Percentiles rank a stretch among this genome's conserved stretches.
phyloP scores from a whole-genome alignment of 2,329 filamentous ascomycete genomes.

The Hymenoscyphus scutula region DNA sequence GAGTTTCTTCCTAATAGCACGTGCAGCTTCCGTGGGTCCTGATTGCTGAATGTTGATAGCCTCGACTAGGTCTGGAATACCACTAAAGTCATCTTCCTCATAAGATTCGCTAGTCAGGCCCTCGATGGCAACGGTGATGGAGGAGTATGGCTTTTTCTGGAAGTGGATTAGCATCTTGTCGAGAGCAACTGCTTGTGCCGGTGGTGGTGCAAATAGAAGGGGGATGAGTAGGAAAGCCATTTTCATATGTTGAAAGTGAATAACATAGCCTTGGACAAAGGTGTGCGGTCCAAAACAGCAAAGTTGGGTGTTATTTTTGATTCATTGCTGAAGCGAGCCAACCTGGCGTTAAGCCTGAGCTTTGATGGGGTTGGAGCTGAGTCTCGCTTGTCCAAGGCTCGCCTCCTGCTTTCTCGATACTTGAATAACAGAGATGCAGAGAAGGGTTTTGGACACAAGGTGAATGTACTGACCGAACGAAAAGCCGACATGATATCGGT shows the following conservation, averaged over 20 bases:
- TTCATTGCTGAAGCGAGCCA: background rate
- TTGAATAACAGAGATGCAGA: background rate
- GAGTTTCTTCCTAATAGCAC: constrained; percentile 94
- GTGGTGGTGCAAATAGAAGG: background rate
- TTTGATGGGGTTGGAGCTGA: background rate
- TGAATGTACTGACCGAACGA: constrained; percentile 19
- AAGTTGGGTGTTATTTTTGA: background rate
- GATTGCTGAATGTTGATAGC: constrained; percentile 81
- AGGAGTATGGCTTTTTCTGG: constrained; percentile 84
- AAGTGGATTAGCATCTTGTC: constrained; percentile 15
- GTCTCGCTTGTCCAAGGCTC: background rate
- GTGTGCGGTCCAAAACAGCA: background rate
- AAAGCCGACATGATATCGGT: constrained; percentile 21
- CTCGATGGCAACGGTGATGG: constrained; percentile 90
- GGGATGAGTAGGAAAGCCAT: background rate
- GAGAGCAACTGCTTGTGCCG: background rate
- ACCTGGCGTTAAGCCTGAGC: background rate
- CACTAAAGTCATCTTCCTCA: constrained; percentile 86
- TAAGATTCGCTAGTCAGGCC: constrained; percentile 85
- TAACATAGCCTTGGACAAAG: background rate
- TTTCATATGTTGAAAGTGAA: background rate
- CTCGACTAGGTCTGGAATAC: constrained; percentile 91
- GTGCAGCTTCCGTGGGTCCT: constrained; percentile 83
- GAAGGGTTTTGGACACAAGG: background rate
- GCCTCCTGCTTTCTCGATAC: background rate